Evolutionary conservation across 2,329 filamentous ascomycete species (phyloP), one percentile per base, ranked within the genome.

Genomic region (Calonectria montana): DNA sequence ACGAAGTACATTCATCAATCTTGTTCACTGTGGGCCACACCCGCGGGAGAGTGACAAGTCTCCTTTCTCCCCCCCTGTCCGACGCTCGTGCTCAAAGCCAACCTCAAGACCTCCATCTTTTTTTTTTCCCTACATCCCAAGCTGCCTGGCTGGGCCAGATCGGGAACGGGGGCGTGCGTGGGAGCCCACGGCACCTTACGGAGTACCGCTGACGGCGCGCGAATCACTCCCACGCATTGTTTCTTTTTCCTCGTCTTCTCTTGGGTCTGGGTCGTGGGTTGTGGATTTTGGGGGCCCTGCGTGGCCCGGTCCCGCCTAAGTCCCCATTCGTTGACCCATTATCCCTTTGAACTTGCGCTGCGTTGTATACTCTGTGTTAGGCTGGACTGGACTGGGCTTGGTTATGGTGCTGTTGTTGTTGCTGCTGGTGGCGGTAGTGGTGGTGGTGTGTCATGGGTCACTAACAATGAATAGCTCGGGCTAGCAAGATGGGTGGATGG

Each of bases 141-240:
- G 53, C 69, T 74, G 69, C 64, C 76, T 79, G 77, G 77, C 77
- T 79, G 77, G 67, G 61, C 72, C 70, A 79, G 76, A 79, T 79
- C 77, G 77, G 76, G 77, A 73, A 73, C 75, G 71, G 31, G 75
- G 77, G 75, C 69, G 71, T 76, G 75, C 70, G 70, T 69, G 70
- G 47, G 70, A 53, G 73, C 71, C 70, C 67, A 70, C 73, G 69
- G 62, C 55, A 55, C 63, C 69, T 66, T 62, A 55, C 29, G 2
- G 29, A 31, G 31, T 35, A 35, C 64, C 29, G 57, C 39, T 48
- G 48, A 67, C 74, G 68, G 69, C 73, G 76, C 70, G 75, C 70
- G 78, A 78, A 78, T 78, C 77, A 72, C 68, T 72, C 68, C 73
- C 68, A 66, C 65, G 68, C 68, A 66, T 71, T 55, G 18, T 48